phyloP scores from a whole-genome alignment of 2,329 filamentous ascomycete species.

The Epichloe amarillans region DNA sequence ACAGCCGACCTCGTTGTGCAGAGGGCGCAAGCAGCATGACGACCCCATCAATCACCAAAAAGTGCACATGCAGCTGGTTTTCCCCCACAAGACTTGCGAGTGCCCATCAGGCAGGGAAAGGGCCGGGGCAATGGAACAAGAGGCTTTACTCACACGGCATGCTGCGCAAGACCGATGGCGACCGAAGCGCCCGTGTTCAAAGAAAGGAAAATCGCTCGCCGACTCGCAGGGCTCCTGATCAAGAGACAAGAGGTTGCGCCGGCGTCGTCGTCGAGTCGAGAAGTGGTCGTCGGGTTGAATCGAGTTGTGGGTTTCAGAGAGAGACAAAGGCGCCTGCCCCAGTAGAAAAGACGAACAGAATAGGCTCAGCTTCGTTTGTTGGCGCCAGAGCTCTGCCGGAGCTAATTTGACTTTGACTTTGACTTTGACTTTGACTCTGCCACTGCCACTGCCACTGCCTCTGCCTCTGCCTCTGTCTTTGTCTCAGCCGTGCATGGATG shows the following conservation, averaged over 20 bases:
- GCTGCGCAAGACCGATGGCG: constrained; percentile 16
- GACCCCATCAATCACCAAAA: neutral
- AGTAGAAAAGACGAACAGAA: neutral
- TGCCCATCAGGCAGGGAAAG: constrained; percentile 4
- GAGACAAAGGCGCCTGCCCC: neutral
- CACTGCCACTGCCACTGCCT: too few species aligned
- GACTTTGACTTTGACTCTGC: too few species aligned
- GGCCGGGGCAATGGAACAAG: neutral
- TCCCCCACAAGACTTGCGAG: neutral
- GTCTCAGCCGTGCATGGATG: neutral
- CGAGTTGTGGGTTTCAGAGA: constrained; percentile 3
- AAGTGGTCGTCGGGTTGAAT: neutral
- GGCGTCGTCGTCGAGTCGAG: constrained; percentile 1
- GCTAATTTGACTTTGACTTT: neutral
- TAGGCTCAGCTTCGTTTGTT: neutral
- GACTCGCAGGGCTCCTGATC: constrained; percentile 7
- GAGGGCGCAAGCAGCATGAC: neutral
- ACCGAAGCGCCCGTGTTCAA: constrained; percentile 11
- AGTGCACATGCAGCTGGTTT: neutral
- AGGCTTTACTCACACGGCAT: constrained; percentile 24
- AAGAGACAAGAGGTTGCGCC: constrained; percentile 6
- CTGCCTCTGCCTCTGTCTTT: too few species aligned
- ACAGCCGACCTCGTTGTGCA: neutral
- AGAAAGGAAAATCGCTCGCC: neutral
- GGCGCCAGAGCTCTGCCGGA: neutral